Evolutionary conservation across 768 basidiomycete species (phyloP).

Genomic region (Suillus lakei): DNA sequence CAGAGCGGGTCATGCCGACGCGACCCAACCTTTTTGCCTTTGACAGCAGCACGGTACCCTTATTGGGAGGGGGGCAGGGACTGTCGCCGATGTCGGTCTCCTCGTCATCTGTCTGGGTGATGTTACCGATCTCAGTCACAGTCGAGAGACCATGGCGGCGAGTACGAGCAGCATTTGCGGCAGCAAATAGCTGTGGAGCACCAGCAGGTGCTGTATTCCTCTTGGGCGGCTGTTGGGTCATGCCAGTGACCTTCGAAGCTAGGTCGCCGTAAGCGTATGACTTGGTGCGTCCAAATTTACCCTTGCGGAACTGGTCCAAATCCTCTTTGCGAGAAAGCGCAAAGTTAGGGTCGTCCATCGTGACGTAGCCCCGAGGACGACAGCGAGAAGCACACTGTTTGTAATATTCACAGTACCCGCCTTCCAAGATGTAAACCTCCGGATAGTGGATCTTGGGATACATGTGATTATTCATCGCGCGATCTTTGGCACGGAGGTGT

Average conservation of each 20-base stretch:
- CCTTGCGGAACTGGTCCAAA: constrained; percentile 89
- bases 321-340: constrained; percentile 82
- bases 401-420: constrained; percentile 92
- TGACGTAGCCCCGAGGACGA: constrained; percentile 81
- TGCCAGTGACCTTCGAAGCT: constrained; percentile 43
- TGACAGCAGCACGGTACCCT: constrained; percentile 44
- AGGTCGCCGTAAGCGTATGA: constrained; percentile 93
- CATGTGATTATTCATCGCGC: constrained; percentile 82
- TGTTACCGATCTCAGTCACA: constrained; percentile 69
- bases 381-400: constrained; percentile 71
- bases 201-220: constrained; percentile 69
- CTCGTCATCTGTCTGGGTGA: constrained; percentile 70
- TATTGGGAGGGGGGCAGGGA: constrained; percentile 83
- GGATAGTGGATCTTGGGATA: constrained; percentile 96
- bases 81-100: constrained; percentile 84
- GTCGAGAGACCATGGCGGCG: constrained; percentile 67
- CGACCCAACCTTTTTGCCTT: constrained; percentile 63
- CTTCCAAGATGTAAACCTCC: constrained; percentile 95
- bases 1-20: constrained; percentile 58
- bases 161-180: constrained; percentile 68
- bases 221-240: constrained; percentile 52
- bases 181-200: constrained; percentile 63
- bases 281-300: constrained; percentile 86
- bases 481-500: constrained; percentile 88
- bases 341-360: constrained; percentile 94